Evolutionary conservation across 306 rosid genomes (phyloP).

Genomic region (Spatholobus suberectus): DNA sequence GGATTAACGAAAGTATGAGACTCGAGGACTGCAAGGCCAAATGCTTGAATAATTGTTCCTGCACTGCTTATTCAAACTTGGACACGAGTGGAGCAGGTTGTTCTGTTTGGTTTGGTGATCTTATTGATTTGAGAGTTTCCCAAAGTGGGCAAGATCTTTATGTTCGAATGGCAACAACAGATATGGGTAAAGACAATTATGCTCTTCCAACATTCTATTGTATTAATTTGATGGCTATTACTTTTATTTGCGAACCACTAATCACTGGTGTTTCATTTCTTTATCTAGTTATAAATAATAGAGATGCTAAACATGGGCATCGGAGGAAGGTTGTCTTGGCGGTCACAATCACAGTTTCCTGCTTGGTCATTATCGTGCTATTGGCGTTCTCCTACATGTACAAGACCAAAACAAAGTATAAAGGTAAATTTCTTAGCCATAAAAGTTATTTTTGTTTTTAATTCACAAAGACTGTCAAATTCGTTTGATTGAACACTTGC

Average conservation of each 20-base stretch:
- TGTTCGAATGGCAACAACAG: slow-evolving; percentile 29
- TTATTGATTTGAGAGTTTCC: neutral
- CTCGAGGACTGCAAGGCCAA: slow-evolving; percentile 5
- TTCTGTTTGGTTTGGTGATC: slow-evolving; percentile 30
- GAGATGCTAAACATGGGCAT: neutral
- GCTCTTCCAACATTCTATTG: neutral
- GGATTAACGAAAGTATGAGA: slow-evolving; percentile 14
- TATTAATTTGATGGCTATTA: neutral
- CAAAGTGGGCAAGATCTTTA: neutral
- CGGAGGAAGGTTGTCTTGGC: neutral
- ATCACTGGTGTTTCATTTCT: no score
- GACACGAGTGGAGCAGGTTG: slow-evolving; percentile 2
- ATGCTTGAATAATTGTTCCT: slow-evolving; percentile 26
- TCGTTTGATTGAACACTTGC: neutral
- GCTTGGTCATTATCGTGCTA: neutral
- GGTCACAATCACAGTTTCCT: neutral
- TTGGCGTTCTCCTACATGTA: neutral
- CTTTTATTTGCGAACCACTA: no score
- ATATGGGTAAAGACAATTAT: neutral
- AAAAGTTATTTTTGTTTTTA: no score
- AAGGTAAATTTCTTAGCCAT: neutral
- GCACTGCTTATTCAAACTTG: slow-evolving; percentile 17
- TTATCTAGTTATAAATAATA: neutral
- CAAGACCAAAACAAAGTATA: neutral
- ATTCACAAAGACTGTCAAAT: neutral